Evolutionary conservation across 495 filamentous ascomycete genomes (phyloP).

Genomic region (Penicillium antarcticum): DNA sequence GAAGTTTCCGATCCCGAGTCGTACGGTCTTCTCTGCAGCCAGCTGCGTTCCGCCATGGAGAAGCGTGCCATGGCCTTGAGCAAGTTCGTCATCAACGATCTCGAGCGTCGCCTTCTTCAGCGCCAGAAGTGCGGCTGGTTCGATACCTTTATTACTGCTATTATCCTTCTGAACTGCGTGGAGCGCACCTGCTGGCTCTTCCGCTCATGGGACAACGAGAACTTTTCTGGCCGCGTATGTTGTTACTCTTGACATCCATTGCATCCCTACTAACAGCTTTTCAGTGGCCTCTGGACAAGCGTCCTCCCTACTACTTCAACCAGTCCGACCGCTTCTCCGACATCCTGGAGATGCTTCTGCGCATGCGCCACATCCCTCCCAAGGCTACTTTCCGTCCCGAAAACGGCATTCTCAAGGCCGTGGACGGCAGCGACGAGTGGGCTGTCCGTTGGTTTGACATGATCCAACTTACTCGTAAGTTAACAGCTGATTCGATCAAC

Average conservation of each 20-base stretch:
- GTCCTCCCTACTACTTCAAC: conserved; percentile 59
- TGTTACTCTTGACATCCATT: not conserved
- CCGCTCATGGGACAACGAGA: conserved; percentile 67
- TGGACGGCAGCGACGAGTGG: conserved; percentile 50
- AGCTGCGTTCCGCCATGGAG: conserved; percentile 72
- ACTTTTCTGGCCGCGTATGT: conserved; percentile 37
- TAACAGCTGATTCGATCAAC: not conserved
- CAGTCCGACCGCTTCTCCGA: conserved; percentile 73
- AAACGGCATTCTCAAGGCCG: conserved; percentile 52
- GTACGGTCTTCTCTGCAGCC: conserved; percentile 56
- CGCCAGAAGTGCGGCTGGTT: conserved; percentile 69
- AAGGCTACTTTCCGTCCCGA: conserved; percentile 50
- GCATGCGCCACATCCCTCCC: conserved; percentile 68
- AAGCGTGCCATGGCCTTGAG: conserved; percentile 63
- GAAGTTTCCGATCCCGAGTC: conserved; percentile 43
- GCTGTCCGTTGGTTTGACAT: conserved; percentile 59
- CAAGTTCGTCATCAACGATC: conserved; percentile 67
- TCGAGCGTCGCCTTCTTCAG: conserved; percentile 71
- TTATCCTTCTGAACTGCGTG: conserved; percentile 74
- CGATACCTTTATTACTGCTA: conserved; percentile 68
- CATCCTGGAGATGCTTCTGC: conserved; percentile 69
- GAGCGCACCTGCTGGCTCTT: conserved; percentile 85
- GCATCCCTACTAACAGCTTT: not conserved
- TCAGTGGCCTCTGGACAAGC: conserved; percentile 70
- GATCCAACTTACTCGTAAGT: conserved; percentile 59